Base-by-base conservation (phyloP, 305 asterid species). In the Nicotiana rustica region DNA sequence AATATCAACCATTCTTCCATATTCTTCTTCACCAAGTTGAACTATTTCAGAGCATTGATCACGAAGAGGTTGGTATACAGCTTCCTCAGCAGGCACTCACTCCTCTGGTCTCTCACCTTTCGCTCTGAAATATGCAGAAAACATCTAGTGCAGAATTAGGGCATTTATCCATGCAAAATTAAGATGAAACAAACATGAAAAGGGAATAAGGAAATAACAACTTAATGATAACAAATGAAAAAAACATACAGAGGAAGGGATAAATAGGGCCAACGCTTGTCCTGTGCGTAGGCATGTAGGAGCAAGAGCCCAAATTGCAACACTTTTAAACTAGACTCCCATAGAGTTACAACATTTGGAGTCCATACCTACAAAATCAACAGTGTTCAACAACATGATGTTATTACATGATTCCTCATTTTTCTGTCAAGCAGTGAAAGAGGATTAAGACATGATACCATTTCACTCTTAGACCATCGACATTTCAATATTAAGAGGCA, bases 261-360 rank as follows among this genome's bases (percentile, higher is more conserved):
- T 81, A 96, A 78, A 82, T 90, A 96, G 61, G 97, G 93, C 97
- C 97, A 94, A 71, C 94, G 95, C 90, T 91, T 94, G 83, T 96
- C 98, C 85, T 96, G 99, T 65, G 97, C 98, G 89, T 96, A 96
- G 76, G 98, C 99, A 89, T 96, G 99, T 18, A 89, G 47, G 64
- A 96, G 93, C 88, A 96, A 89, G 68, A 94, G 77, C 84, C 98
- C 98, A 83, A 81, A 94, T 85, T 94, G 99, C 87, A 90, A 73
- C 73, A 94, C 98, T 33, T 98, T 94, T 56, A 93, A 84, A 25
- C 81, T 86, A 71, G 99, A 92, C 87, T 94, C 97, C 97, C 92
- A 91, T 35, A 94, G 84, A 79, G 98, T 94, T 81, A 94, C 86
- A 78, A 93, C 89, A 52, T 90, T 88, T 31, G 98, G 98, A 44